These are phyloP conservation scores for Chlamydomonas sphaeroides DNA, from an alignment of 139 green algal species.

Conservation along the genomic window DNA sequence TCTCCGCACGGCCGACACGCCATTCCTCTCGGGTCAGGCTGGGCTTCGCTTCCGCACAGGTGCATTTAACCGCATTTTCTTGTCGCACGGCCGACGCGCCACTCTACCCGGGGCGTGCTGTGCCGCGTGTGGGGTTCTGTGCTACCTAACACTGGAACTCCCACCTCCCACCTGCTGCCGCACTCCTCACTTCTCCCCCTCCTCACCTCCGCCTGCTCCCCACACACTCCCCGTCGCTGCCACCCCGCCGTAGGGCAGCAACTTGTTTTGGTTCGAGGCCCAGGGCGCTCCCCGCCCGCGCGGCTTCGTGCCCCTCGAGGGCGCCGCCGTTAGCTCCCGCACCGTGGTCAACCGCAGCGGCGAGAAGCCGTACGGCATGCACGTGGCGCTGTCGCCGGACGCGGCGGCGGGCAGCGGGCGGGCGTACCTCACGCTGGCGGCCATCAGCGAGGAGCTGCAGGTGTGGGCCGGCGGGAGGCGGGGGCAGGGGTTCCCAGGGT, in stretches of 20 bases:
- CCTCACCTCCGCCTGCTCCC: no score
- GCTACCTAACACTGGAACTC: neutral
- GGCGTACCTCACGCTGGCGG: conserved; percentile 1
- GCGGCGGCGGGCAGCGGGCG: neutral
- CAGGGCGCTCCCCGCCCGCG: neutral
- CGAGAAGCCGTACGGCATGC: conserved; percentile 19
- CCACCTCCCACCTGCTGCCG: neutral
- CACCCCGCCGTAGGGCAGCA: conserved; percentile 34
- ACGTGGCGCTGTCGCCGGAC: neutral
- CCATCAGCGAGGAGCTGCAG: conserved; percentile 37
- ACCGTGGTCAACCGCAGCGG: conserved; percentile 18
- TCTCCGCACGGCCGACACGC: no score
- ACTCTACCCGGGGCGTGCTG: no score
- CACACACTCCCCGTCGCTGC: no score
- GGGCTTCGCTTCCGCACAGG: no score
- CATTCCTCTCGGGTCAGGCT: no score
- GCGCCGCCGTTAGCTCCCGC: neutral
- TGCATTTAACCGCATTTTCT: no score
- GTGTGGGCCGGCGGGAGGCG: neutral
- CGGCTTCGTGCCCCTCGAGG: conserved; percentile 25
- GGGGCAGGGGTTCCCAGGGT: no score
- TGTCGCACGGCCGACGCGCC: no score
- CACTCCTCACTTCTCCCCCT: neutral
- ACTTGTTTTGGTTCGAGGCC: conserved; percentile 38
- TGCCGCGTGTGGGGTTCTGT: no score